Conservation (phyloP, 495 filamentous ascomycete genomes). For the Aspergillus funiculosus region DNA sequence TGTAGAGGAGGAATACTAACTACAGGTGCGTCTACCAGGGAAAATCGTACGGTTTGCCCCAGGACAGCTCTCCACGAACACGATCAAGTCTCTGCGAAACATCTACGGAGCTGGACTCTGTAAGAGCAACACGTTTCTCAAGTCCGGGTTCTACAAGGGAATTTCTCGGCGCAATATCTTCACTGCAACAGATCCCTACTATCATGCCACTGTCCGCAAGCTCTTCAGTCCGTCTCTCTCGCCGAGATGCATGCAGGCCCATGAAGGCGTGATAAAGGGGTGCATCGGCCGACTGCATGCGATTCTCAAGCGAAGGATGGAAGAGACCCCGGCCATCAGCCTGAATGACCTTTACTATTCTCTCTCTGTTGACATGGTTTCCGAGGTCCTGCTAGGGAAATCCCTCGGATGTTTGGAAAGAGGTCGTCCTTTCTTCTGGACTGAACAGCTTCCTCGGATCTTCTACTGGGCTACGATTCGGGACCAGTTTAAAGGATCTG, state of each 20-base stretch:
- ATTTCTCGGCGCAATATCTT: slow-evolving; percentile 27
- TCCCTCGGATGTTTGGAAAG: slow-evolving; percentile 22
- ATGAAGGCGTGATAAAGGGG: slow-evolving; percentile 18
- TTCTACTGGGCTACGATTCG: slow-evolving; percentile 29
- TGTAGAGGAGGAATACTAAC: no score
- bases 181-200: slow-evolving; percentile 21
- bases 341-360: slow-evolving; percentile 25
- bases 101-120: slow-evolving; percentile 23
- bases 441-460: slow-evolving; percentile 24
- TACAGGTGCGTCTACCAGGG: no score
- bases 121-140: slow-evolving; percentile 21
- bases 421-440: slow-evolving; percentile 25
- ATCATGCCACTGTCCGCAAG: slow-evolving; percentile 23
- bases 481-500: slow-evolving; percentile 24
- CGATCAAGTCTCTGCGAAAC: slow-evolving; percentile 21
- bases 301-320: slow-evolving; percentile 13
- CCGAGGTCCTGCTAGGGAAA: slow-evolving; percentile 25
- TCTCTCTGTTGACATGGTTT: slow-evolving; percentile 25
- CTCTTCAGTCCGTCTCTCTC: slow-evolving; percentile 23
- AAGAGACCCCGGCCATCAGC: slow-evolving; percentile 6
- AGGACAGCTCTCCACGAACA: slow-evolving; percentile 25
- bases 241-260: slow-evolving; percentile 20
- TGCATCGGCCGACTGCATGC: slow-evolving; percentile 19
- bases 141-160: slow-evolving; percentile 23
- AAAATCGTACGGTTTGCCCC: slow-evolving; percentile 21